Conservation (phyloP, 164 flowering plant species). For the Piper longum region DNA sequence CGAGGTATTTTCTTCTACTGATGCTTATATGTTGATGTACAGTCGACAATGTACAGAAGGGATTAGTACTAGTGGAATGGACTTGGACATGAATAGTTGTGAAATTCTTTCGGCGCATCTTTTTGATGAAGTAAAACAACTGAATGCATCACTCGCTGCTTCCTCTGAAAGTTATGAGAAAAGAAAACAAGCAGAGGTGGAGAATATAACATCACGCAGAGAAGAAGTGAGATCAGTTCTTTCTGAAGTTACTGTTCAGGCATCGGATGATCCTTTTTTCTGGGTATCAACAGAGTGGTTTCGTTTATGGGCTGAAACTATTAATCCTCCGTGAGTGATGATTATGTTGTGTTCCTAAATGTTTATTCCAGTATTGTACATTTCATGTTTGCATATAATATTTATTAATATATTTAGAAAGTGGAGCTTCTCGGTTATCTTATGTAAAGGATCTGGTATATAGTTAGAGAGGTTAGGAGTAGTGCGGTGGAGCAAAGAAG, state of each 20-base stretch:
- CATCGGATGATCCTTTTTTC: constrained; percentile 48
- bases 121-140: constrained; percentile 31
- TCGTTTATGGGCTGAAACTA: constrained; percentile 81
- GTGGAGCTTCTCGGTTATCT: too few species aligned
- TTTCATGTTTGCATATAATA: too few species aligned
- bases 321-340: constrained; percentile 43
- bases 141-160: constrained; percentile 35
- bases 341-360: background rate
- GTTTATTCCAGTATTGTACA: too few species aligned
- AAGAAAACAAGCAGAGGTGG: constrained; percentile 41
- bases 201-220: constrained; percentile 41
- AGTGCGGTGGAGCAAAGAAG: too few species aligned
- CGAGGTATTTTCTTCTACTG: constrained; percentile 61
- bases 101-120: constrained; percentile 56
- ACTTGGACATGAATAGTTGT: constrained; percentile 11
- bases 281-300: constrained; percentile 95
- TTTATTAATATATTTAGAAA: too few species aligned
- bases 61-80: constrained; percentile 10
- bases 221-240: constrained; percentile 77
- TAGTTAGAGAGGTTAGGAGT: too few species aligned
- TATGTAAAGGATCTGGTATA: too few species aligned
- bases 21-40: constrained; percentile 97
- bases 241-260: constrained; percentile 66
- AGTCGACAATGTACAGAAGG: constrained; percentile 21
- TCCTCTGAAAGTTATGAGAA: constrained; percentile 44